Evolutionary conservation across 1,284 basidiomycete genomes (phyloP), one percentile per base, ranked within the genome.

Genomic region (Ceratobasidium sp.): DNA sequence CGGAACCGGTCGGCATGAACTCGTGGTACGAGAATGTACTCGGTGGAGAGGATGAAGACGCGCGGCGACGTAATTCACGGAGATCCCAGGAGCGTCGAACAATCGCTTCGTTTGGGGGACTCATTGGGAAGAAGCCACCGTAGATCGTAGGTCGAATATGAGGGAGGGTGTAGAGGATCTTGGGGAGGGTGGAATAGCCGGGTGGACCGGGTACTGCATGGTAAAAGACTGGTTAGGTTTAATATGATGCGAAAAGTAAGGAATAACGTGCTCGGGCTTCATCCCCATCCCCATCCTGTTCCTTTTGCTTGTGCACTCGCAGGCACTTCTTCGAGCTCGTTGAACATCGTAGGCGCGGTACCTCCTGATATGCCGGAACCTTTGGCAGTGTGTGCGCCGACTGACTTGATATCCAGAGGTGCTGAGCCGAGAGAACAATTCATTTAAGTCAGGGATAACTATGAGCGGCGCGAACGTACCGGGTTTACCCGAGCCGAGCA

Each of bases 21-120:
- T 97, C 95, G 68, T 91, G 89, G 83, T 96, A 96, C 44, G 86
- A 85, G 85, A 96, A 94, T 5, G 28, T 62, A 7, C 7, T 15
- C 13, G 66, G 9, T 3, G 44, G n/a, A n/a, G n/a, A n/a, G n/a
- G n/a, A n/a, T n/a, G n/a, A n/a, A n/a, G n/a, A n/a, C n/a, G n/a
- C n/a, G n/a, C n/a, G n/a, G n/a, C n/a, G n/a, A n/a, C n/a, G n/a
- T n/a, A n/a, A n/a, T n/a, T n/a, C 33, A 4, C 88, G 67, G 91
- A n/a, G 86, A 15, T 91, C 94, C 87, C 91, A 94, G 28, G 94
- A 91, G 75, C 96, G 91, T 80, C 94, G 91, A 54, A 96, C 93
- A 46, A 95, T 84, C 26, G 90, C 85, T 46, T 87, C 86, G 83
- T 97, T 95, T 66, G 87, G 82, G n/a, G 86, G 78, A 13, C 86